Percentiles rank a stretch among this genome's conserved stretches.
Evolutionary conservation across 2,329 filamentous ascomycete species (phyloP).

Genomic region (Colletotrichum nymphaeae): DNA sequence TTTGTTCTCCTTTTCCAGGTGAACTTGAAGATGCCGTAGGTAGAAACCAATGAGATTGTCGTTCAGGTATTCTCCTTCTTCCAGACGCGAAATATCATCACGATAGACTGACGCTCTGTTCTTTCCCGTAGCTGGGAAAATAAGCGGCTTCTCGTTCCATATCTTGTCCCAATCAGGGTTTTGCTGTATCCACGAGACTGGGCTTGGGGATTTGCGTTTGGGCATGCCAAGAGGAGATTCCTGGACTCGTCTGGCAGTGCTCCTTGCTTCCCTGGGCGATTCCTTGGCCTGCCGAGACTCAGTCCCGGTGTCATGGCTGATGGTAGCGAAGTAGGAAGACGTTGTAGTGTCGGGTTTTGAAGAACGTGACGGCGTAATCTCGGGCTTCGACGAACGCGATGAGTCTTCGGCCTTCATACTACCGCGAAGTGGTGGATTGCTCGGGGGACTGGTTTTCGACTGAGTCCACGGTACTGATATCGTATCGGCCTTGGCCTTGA

Average conservation of each 20-base stretch:
- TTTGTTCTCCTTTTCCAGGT: conserved; percentile 65
- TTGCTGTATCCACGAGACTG: conserved; percentile 60
- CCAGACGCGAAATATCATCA: conserved; percentile 79
- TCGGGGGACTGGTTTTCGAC: not conserved
- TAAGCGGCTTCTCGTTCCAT: conserved; percentile 67
- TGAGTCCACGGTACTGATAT: not conserved
- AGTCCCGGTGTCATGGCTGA: not conserved
- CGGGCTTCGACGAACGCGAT: not conserved
- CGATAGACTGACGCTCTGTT: conserved; percentile 75
- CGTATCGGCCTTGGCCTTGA: not conserved
- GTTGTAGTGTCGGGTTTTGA: not conserved
- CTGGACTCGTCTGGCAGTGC: not conserved
- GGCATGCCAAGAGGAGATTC: not conserved
- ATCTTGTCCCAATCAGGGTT: conserved; percentile 62
- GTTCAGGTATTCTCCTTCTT: conserved; percentile 89
- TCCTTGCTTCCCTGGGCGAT: not conserved
- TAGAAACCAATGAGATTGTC: conserved; percentile 94
- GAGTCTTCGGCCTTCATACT: conserved; percentile 11
- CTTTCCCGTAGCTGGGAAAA: conserved; percentile 69
- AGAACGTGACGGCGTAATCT: not conserved
- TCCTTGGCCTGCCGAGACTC: not conserved
- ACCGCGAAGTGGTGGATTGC: not conserved
- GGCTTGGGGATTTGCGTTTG: conserved; percentile 35
- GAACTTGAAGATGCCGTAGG: conserved; percentile 76
- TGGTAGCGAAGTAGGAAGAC: not conserved